Conservation (phyloP, 2,329 filamentous ascomycete species). For the Beauveria rudraprayagi region DNA sequence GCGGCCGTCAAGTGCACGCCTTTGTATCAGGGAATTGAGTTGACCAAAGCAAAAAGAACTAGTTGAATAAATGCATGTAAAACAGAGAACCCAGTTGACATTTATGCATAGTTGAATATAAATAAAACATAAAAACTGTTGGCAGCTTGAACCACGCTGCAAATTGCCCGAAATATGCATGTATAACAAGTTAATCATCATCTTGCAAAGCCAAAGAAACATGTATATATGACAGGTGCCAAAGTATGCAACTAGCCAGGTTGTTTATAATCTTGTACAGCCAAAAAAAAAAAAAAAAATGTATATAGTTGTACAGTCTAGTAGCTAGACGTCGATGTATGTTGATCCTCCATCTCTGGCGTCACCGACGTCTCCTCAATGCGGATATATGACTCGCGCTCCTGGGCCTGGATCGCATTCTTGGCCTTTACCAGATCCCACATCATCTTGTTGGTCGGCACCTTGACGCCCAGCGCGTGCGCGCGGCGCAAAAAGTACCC, state of each 20-base stretch:
- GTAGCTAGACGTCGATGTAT: constrained; percentile 13
- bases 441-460: constrained; percentile 65
- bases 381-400: constrained; percentile 25
- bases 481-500: constrained; percentile 77
- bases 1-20: background rate
- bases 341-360: constrained; percentile 17
- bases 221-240: background rate
- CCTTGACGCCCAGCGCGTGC: constrained; percentile 61
- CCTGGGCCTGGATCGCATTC: constrained; percentile 28
- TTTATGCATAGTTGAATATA: background rate
- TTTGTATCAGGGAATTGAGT: background rate
- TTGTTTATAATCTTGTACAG: background rate
- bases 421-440: constrained; percentile 67
- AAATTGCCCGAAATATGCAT: no score
- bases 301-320: constrained; percentile 10
- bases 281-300: background rate
- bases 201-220: background rate
- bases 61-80: background rate
- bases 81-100: background rate
- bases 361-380: constrained; percentile 28
- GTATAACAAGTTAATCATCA: background rate
- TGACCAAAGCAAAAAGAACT: background rate
- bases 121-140: no score
- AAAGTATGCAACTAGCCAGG: background rate
- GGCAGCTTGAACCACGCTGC: no score